phyloP scores from a whole-genome alignment of 192 early-diverging fungal genomes.

The Spizellomyces punctatus region DNA sequence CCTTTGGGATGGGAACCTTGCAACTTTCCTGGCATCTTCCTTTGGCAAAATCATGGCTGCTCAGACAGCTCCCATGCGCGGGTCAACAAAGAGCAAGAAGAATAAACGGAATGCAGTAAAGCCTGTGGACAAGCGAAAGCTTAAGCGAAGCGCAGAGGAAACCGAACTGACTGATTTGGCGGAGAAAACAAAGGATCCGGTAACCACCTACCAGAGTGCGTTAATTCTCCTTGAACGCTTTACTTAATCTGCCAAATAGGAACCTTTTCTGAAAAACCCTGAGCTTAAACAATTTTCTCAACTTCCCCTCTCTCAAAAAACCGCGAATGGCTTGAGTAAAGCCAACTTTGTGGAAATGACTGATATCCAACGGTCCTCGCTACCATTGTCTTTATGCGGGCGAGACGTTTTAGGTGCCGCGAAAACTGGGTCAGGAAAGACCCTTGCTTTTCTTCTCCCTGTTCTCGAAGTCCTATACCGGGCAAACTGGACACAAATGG shows the following conservation, averaged over 20 bases:
- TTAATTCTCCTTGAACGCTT: background rate
- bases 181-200: conserved; percentile 46
- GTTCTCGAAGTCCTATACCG: conserved; percentile 86
- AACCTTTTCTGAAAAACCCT: conserved; percentile 17
- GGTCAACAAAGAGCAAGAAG: conserved; percentile 7
- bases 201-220: conserved; percentile 6
- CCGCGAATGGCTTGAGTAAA: conserved; percentile 70
- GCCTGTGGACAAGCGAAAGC: conserved; percentile 40
- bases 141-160: conserved; percentile 47
- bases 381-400: conserved; percentile 78
- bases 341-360: conserved; percentile 92
- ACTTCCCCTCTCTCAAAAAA: conserved; percentile 33
- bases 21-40: too few relatives aligned
- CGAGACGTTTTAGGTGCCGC: conserved; percentile 95
- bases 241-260: background rate
- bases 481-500: conserved; percentile 73
- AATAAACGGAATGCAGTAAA: conserved; percentile 10
- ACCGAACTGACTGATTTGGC: conserved; percentile 53
- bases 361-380: conserved; percentile 74
- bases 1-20: too few relatives aligned
- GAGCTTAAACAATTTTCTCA: conserved; percentile 27
- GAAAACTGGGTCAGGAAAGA: conserved; percentile 91
- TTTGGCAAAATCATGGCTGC: background rate
- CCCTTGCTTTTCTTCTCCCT: conserved; percentile 91
- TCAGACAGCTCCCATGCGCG: background rate